Conservation (phyloP, 2,329 filamentous ascomycete species). For the Cytospora piceae region DNA sequence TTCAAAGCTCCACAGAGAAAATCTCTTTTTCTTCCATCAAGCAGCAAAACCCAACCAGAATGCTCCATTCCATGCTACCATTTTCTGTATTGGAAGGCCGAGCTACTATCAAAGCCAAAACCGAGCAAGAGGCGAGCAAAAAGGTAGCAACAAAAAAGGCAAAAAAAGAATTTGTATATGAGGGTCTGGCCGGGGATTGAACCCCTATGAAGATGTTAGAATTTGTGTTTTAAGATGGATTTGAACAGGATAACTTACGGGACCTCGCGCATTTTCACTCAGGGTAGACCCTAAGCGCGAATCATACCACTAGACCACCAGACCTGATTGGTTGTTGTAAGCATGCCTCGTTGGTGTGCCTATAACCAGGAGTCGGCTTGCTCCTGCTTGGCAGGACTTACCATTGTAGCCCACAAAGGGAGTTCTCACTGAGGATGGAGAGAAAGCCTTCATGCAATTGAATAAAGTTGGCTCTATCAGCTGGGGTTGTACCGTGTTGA, state of each 20-base stretch:
- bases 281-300: conserved; percentile 19
- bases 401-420: no score
- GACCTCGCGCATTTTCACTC: conserved; percentile 11
- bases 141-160: not conserved
- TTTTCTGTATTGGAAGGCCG: no score
- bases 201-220: not conserved
- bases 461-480: no score
- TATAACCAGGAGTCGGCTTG: not conserved
- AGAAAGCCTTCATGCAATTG: no score
- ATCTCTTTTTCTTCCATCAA: no score
- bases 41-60: no score
- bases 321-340: conserved; percentile 2
- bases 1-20: no score
- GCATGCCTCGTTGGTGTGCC: rapidly evolving
- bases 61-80: no score
- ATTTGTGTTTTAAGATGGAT: not conserved
- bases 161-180: not conserved
- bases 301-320: conserved; percentile 25
- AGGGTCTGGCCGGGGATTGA: not conserved
- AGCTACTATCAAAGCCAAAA: no score
- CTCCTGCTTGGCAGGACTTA: not conserved
- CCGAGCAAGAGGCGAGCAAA: not conserved
- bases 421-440: no score
- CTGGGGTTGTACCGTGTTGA: not conserved
- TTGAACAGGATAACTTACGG: conserved; percentile 30